A percentile compares a stretch with the other conserved stretches of the same genome.
Evolutionary conservation across 306 rosid genomes (phyloP).

Genomic region (Cicer chorassanicum): DNA sequence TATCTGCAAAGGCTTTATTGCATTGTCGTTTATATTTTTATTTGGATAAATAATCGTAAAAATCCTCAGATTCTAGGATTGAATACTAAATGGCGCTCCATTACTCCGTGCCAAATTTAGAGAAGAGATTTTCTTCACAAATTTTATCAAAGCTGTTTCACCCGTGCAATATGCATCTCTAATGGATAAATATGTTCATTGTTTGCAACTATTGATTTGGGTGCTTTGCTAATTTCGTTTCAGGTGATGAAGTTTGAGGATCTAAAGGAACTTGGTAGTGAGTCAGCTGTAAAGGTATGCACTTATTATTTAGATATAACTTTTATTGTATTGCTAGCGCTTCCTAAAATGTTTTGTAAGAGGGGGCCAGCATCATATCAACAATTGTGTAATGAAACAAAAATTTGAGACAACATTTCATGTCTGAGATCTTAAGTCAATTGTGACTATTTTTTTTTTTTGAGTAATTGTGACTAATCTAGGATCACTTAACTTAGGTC

Average conservation of each 20-base stretch:
- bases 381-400: neutral
- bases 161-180: neutral
- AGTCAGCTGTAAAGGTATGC: slow-evolving; percentile 88
- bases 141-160: slow-evolving; percentile 5
- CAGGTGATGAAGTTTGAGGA: slow-evolving; percentile 98
- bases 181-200: slow-evolving; percentile 2
- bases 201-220: slow-evolving; percentile 33
- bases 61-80: neutral
- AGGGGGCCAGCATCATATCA: slow-evolving; percentile 10
- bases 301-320: slow-evolving; percentile 20
- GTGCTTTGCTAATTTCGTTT: slow-evolving; percentile 40
- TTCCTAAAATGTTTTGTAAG: neutral
- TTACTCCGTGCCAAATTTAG: neutral
- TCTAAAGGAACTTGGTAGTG: slow-evolving; percentile 90
- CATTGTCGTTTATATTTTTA: neutral
- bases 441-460: neutral
- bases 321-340: slow-evolving; percentile 13
- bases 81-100: neutral
- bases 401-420: neutral
- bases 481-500: neutral
- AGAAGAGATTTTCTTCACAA: neutral
- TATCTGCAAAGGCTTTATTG: neutral
- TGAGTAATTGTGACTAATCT: neutral
- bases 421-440: neutral
- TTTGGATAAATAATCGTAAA: neutral